Conservation (phyloP, 2,329 filamentous ascomycete genomes). For the Ophiostoma piceae region DNA sequence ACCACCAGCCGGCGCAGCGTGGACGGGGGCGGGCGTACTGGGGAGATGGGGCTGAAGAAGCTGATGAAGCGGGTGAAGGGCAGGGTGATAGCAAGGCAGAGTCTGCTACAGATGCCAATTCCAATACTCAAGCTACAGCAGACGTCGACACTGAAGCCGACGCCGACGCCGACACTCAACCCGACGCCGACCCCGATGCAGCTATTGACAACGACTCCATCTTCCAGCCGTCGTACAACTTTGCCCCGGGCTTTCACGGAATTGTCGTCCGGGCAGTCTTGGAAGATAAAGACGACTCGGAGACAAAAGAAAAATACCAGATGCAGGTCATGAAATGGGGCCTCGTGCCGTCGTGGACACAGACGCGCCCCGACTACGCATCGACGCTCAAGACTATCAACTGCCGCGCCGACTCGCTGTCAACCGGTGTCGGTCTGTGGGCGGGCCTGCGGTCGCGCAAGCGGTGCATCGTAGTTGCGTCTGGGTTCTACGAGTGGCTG, state of each 20-base stretch:
- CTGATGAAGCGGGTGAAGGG: conserved; percentile 42
- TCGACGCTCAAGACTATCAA: conserved; percentile 87
- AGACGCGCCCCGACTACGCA: conserved; percentile 70
- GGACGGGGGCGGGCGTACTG: conserved; percentile 2
- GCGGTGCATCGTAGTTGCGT: conserved; percentile 78
- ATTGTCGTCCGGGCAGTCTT: conserved; percentile 63
- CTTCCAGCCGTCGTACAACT: conserved; percentile 78
- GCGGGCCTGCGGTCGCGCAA: conserved; percentile 83
- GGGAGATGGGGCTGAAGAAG: conserved; percentile 64
- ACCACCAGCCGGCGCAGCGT: background rate
- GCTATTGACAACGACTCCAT: conserved; percentile 29
- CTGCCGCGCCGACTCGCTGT: conserved; percentile 82
- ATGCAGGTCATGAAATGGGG: conserved; percentile 96
- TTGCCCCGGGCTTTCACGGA: conserved; percentile 81
- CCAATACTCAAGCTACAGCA: background rate
- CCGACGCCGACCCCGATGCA: background rate
- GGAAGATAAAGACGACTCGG: background rate
- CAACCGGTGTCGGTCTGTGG: conserved; percentile 79
- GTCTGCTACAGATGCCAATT: background rate
- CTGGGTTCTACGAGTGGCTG: conserved; percentile 96
- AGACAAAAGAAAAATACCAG: conserved; percentile 55
- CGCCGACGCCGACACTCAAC: background rate
- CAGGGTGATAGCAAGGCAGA: background rate
- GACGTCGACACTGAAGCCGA: conserved; percentile 16
- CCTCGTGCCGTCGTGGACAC: conserved; percentile 88